Evolutionary conservation across 805 yeast species (phyloP), one percentile per base, ranked within the genome.

Genomic region (Starmerella geochares): DNA sequence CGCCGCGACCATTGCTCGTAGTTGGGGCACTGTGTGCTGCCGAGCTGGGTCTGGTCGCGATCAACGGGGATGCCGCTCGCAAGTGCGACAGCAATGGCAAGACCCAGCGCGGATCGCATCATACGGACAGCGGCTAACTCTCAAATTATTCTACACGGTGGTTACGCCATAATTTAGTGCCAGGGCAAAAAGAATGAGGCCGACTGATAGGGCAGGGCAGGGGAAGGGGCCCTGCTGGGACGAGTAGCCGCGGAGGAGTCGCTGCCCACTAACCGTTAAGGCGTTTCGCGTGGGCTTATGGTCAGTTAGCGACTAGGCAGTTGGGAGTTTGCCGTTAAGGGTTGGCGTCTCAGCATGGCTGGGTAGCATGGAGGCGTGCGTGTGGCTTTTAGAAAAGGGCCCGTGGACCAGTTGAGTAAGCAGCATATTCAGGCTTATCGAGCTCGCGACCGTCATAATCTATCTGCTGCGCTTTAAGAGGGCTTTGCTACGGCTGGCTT

Each of bases 1-100:
- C 48, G 52, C 49, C 72, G 62, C 0, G 92, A 73, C 60, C 81
- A 85, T 0, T 72, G 74, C 19, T 74, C 73, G 62, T 85, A 85
- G 50, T 77, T 76, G 1, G 79, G 79, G 62, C 94, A 85, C 14
- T 48, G 16, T 11, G 44, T 7, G 8, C 9, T 8, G 19, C 25
- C 35, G 17, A 46, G 31, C 23, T 20, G 19, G 9, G 27, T n/a
- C 37, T 46, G 49, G 36, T 46, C 42, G 2, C 14, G n/a, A 27
- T 17, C 36, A 3, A 35, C 35, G 13, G 42, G 49, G 2, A 28
- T 21, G 21, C 36, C 48, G 35, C n/a, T 14, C 13, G 29, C 39
- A 13, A 40, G 44, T 21, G 44, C 33, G 8, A 16, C 23, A 9
- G 31, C 31, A 27, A 27, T 27, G n/a, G 33, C 44, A 17, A 40